Evolutionary conservation across 2,329 filamentous ascomycete genomes (phyloP).

Genomic region (Penicillium sp.): DNA sequence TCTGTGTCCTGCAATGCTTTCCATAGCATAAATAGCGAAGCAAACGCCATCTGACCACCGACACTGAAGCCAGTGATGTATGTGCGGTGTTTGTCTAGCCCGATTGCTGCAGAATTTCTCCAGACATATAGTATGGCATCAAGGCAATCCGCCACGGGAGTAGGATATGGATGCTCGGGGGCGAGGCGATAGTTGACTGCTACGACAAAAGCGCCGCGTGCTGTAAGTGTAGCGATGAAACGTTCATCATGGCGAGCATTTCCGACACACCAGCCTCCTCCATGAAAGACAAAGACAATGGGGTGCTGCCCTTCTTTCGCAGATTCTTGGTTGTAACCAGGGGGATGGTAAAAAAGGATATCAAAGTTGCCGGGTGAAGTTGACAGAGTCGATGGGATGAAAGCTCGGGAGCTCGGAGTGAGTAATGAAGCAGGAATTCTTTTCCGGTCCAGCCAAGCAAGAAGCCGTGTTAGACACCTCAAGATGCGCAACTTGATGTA

Average conservation of each 20-base stretch:
- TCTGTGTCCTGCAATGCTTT: neutral
- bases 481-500: neutral
- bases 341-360: neutral
- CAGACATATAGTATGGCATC: neutral
- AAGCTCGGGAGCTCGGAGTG: neutral
- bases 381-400: neutral
- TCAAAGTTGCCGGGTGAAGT: neutral
- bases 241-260: neutral
- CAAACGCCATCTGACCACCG: neutral
- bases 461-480: neutral
- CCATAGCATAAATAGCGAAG: neutral
- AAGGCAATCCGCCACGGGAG: neutral
- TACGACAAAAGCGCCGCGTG: neutral
- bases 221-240: neutral
- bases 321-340: neutral
- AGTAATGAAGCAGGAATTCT: neutral
- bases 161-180: neutral
- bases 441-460: neutral
- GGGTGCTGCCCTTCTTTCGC: neutral
- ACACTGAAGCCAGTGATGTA: neutral
- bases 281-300: neutral
- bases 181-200: neutral
- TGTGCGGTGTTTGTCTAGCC: neutral
- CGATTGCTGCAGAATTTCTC: neutral
- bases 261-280: neutral